These are phyloP conservation scores for Neurospora sp. DNA, from an alignment of 2,329 filamentous ascomycete genomes.

Conservation along the genomic window DNA sequence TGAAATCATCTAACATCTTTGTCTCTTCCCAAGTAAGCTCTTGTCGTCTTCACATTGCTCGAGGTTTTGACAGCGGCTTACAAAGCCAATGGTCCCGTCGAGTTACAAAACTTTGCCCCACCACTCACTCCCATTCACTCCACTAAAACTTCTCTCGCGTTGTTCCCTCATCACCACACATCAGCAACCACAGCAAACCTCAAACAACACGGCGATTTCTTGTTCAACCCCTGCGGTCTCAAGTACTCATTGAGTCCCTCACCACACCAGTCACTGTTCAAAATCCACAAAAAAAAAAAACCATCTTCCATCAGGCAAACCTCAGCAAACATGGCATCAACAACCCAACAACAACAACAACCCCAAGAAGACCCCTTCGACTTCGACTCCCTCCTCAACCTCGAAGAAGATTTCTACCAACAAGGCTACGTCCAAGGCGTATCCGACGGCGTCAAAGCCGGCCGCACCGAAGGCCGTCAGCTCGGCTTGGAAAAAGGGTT, in stretches of 20 bases:
- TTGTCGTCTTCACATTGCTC: not conserved
- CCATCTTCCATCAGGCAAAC: too few relatives aligned
- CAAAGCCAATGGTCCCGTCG: not conserved
- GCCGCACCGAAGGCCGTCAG: conserved; percentile 76
- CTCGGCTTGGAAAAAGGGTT: conserved; percentile 90
- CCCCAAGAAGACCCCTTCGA: conserved; percentile 32
- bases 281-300: too few relatives aligned
- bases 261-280: too few relatives aligned
- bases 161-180: not conserved
- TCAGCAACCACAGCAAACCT: not conserved
- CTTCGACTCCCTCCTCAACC: conserved; percentile 37
- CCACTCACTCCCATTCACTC: not conserved
- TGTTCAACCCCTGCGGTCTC: too few relatives aligned
- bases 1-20: too few relatives aligned
- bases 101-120: not conserved
- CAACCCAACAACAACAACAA: not conserved
- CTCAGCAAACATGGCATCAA: too few relatives aligned
- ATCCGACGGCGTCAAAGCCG: conserved; percentile 65
- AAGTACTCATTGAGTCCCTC: too few relatives aligned
- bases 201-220: too few relatives aligned
- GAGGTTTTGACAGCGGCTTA: not conserved
- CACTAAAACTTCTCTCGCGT: not conserved
- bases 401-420: conserved; percentile 64
- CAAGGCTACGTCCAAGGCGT: conserved; percentile 71
- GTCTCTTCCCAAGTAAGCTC: too few relatives aligned